A percentile compares a stretch with the other conserved stretches of the same genome.
Evolutionary conservation across 148 eudicot species (phyloP).

Genomic region (Amaranthus cruentus): DNA sequence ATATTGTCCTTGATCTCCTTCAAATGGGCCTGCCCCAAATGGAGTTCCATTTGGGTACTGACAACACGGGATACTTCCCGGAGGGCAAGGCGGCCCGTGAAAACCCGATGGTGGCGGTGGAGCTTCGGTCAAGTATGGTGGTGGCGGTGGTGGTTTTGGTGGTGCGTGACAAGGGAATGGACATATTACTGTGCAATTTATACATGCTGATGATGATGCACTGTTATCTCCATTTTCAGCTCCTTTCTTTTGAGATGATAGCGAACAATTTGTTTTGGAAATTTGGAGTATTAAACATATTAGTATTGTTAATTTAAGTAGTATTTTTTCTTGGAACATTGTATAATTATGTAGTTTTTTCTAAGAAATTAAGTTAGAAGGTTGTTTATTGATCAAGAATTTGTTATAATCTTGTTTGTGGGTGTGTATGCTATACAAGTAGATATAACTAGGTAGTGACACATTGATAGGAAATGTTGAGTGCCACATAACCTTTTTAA

Average conservation of each 20-base stretch:
- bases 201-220: slow-evolving; percentile 14
- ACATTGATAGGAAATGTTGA: neutral
- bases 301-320: neutral
- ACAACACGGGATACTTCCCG: slow-evolving; percentile 20
- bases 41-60: slow-evolving; percentile 14
- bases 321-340: slow-evolving; percentile 6
- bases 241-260: slow-evolving; percentile 12
- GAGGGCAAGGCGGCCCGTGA: slow-evolving; percentile 17
- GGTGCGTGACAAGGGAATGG: slow-evolving; percentile 22
- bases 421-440: no score
- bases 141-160: slow-evolving; percentile 13
- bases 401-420: no score
- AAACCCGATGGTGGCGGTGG: slow-evolving; percentile 7
- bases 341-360: neutral
- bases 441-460: neutral
- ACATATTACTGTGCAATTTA: slow-evolving; percentile 14
- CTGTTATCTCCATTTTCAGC: neutral
- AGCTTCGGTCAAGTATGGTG: neutral
- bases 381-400: neutral
- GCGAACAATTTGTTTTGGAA: neutral
- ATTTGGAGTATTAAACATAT: neutral
- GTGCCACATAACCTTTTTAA: neutral
- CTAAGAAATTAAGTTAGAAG: neutral
- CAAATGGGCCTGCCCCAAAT: neutral
- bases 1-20: slow-evolving; percentile 13